A percentile compares a stretch with the other conserved stretches of the same genome.
phyloP scores from a whole-genome alignment of 2,329 filamentous ascomycete genomes.

The Daldinia sp. region DNA sequence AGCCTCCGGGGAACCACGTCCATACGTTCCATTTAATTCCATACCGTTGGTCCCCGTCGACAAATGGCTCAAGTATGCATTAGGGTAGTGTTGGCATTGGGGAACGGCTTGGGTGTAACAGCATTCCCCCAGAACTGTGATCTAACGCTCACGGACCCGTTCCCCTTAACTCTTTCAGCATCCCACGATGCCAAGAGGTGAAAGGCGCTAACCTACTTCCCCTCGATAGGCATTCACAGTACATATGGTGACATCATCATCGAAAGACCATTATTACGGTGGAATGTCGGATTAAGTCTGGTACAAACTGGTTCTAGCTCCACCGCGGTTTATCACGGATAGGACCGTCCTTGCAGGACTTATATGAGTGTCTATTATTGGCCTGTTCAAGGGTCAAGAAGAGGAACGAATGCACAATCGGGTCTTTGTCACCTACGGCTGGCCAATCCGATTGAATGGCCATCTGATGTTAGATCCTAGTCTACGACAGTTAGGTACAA shows the following conservation, averaged over 20 bases:
- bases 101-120: conserved; percentile 9
- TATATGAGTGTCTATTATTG: conserved; percentile 8
- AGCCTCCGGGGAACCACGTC: background rate
- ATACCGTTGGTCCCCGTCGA: conserved; percentile 13
- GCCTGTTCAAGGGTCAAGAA: conserved; percentile 21
- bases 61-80: conserved; percentile 6
- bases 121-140: conserved; percentile 3
- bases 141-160: conserved; percentile 11
- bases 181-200: conserved; percentile 29
- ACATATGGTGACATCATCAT: conserved; percentile 36
- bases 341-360: conserved; percentile 23
- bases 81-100: conserved; percentile 7
- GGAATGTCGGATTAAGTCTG: conserved; percentile 21
- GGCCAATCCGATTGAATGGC: conserved; percentile 13
- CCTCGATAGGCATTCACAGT: conserved; percentile 26
- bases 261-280: conserved; percentile 31
- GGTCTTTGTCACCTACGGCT: conserved; percentile 11
- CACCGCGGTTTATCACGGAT: conserved; percentile 36
- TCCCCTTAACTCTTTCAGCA: conserved; percentile 3
- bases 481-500: background rate
- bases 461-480: conserved; percentile 1
- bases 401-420: conserved; percentile 17
- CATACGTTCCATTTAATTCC: conserved; percentile 2
- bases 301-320: conserved; percentile 21
- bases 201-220: conserved; percentile 24